Conservation (phyloP, 2,329 filamentous ascomycete genomes). For the Colletotrichum acutatum region DNA sequence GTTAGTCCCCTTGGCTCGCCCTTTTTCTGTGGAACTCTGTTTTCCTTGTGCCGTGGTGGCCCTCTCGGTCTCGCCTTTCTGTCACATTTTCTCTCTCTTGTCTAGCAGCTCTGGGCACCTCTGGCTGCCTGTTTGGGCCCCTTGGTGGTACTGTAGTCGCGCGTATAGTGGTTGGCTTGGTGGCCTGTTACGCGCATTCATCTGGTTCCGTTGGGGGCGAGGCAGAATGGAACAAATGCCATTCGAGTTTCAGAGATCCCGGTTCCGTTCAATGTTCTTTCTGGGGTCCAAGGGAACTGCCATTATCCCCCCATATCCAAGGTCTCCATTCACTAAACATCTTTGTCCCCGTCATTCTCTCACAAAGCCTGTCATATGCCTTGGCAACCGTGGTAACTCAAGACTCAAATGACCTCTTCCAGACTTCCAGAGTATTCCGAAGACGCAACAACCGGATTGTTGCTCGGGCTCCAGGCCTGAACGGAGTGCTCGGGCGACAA, state of each 20-base stretch:
- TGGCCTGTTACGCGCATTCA: neutral
- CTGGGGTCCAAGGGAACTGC: neutral
- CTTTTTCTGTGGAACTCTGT: neutral
- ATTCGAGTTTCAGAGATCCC: neutral
- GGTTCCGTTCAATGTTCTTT: neutral
- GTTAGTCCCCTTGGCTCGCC: slow-evolving; percentile 1
- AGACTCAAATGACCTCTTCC: neutral
- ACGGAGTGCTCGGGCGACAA: neutral
- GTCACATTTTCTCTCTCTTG: neutral
- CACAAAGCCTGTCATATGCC: neutral
- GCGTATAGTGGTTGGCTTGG: neutral
- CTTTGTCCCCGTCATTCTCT: neutral
- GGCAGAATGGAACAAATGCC: neutral
- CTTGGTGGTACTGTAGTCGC: neutral
- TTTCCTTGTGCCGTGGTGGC: neutral
- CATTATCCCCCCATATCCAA: neutral
- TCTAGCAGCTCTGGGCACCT: neutral
- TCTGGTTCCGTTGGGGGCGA: neutral
- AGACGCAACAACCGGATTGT: neutral
- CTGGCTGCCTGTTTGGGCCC: neutral
- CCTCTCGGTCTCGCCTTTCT: neutral
- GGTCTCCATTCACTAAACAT: neutral
- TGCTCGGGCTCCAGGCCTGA: neutral
- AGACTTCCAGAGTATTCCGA: neutral
- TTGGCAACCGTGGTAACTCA: neutral